Conservation (phyloP, 306 rosid species). For the Dryas drummondii region DNA sequence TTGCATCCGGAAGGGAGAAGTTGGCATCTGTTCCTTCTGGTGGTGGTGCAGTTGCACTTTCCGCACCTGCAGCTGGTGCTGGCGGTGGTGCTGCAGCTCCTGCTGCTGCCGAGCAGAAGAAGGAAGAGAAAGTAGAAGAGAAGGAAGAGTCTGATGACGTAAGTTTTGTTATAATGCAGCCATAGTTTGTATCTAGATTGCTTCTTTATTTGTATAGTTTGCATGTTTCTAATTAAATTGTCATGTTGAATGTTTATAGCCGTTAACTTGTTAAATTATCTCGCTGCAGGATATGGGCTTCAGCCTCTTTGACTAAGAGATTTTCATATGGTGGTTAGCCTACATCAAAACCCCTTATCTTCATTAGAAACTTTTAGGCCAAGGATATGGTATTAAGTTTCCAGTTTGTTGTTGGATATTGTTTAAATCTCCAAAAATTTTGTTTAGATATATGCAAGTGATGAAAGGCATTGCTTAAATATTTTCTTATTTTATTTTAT, state of each 20-base stretch:
- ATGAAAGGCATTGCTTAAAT: no score
- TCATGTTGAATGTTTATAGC: not conserved
- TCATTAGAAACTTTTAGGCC: not conserved
- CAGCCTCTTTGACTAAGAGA: conserved; percentile 58
- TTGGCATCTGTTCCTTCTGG: conserved; percentile 11
- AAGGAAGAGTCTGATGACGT: conserved; percentile 15
- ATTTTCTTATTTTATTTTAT: no score
- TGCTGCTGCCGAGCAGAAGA: not conserved
- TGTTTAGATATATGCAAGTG: no score
- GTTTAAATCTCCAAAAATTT: no score
- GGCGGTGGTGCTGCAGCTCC: not conserved
- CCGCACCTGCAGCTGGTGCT: conserved; percentile 27
- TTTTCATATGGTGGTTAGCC: not conserved
- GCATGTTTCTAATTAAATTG: not conserved
- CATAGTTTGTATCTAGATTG: conserved; percentile 16
- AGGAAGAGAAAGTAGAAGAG: conserved; percentile 3
- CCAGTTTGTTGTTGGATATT: not conserved
- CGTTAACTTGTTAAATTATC: no score
- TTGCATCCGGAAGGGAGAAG: conserved; percentile 16
- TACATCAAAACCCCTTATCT: not conserved
- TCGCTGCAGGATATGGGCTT: conserved; percentile 73
- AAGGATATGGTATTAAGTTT: not conserved
- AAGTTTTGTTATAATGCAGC: conserved; percentile 14
- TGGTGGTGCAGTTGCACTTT: conserved; percentile 1
- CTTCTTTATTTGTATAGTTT: not conserved